These are phyloP conservation scores for Tolypocladium endophyticum DNA, from an alignment of 2,329 filamentous ascomycete species.

Conservation along the genomic window DNA sequence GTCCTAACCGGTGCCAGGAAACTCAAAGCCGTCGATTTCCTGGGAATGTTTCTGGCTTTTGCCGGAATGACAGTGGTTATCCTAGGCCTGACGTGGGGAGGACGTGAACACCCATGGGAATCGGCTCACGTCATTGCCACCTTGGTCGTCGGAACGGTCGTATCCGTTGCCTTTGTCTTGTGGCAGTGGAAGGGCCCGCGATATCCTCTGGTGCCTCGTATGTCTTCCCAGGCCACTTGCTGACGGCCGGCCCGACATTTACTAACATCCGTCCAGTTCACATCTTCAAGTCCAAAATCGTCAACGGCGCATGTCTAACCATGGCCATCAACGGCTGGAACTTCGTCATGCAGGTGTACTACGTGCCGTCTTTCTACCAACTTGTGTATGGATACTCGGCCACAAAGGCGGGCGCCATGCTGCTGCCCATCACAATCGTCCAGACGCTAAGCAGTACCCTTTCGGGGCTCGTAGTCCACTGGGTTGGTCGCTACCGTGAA, in stretches of 20 bases:
- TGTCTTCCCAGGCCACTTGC: conserved; percentile 7
- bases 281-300: conserved; percentile 42
- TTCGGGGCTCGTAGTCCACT: conserved; percentile 41
- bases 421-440: conserved; percentile 31
- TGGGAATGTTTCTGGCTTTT: conserved; percentile 35
- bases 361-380: conserved; percentile 35
- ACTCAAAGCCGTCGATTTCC: conserved; percentile 38
- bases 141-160: conserved; percentile 35
- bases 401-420: conserved; percentile 28
- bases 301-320: conserved; percentile 43
- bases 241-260: background rate
- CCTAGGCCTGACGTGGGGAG: conserved; percentile 47
- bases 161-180: conserved; percentile 37
- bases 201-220: conserved; percentile 35
- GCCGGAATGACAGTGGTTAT: conserved; percentile 34
- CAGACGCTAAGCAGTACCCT: conserved; percentile 36
- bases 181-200: conserved; percentile 41
- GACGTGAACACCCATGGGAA: conserved; percentile 45
- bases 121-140: conserved; percentile 44
- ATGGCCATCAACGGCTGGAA: conserved; percentile 52
- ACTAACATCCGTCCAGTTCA: conserved; percentile 22
- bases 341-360: conserved; percentile 45
- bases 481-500: conserved; percentile 41
- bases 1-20: conserved; percentile 21
- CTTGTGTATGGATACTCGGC: conserved; percentile 32